Conservation (phyloP, 139 green algal species). For the Spirogloea muscicola region DNA sequence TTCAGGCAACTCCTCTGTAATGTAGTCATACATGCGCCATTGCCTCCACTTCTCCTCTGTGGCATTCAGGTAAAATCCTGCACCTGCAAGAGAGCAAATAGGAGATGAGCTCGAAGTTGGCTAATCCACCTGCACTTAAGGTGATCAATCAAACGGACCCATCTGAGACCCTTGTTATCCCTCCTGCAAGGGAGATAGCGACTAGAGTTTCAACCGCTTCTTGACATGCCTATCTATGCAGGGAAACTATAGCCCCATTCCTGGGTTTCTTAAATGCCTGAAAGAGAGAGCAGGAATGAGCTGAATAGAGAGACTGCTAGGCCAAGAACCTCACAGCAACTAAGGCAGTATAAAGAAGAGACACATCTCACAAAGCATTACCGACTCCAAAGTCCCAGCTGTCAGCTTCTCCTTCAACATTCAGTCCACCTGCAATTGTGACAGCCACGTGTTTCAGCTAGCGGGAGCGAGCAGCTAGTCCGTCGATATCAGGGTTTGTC, state of each 20-base stretch:
- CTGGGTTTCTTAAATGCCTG: too few relatives aligned
- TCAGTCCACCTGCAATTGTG: constrained; percentile 62
- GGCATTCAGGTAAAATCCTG: constrained; percentile 71
- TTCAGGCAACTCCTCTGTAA: constrained; percentile 66
- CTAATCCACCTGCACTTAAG: neutral
- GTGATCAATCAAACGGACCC: neutral
- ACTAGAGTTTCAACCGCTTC: too few relatives aligned
- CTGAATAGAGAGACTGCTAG: too few relatives aligned
- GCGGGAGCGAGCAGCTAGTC: too few relatives aligned
- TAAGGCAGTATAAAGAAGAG: neutral
- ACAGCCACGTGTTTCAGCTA: too few relatives aligned
- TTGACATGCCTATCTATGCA: neutral
- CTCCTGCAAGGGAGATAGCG: neutral
- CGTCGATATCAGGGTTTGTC: too few relatives aligned
- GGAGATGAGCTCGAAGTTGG: neutral
- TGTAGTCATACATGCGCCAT: constrained; percentile 90
- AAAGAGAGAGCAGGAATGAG: too few relatives aligned
- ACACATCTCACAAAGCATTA: constrained; percentile 4
- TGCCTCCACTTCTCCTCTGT: constrained; percentile 72
- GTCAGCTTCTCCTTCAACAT: constrained; percentile 75
- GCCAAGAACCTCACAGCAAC: neutral
- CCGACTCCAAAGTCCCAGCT: constrained; percentile 57
- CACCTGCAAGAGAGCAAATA: constrained; percentile 20
- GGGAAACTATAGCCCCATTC: neutral
- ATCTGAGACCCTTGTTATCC: neutral